Percentiles rank a stretch among this genome's conserved stretches.
Conservation (phyloP, 2,329 filamentous ascomycete species). For the Monosporascus ibericus region DNA sequence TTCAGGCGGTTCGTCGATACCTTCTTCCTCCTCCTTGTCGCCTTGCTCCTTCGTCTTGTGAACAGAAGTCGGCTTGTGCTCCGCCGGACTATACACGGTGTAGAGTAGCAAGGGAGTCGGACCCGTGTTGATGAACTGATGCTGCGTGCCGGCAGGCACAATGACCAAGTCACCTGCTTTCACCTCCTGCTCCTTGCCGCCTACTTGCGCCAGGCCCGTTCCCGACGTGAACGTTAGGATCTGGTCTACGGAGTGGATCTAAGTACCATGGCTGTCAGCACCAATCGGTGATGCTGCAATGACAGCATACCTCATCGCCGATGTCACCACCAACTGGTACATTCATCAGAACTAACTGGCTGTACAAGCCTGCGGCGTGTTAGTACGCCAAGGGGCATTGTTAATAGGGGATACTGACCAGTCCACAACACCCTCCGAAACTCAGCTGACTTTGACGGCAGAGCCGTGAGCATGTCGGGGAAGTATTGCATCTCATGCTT, state of each 20-base stretch:
- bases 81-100: conserved; percentile 57
- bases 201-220: conserved; percentile 50
- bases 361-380: conserved; percentile 42
- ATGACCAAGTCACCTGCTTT: conserved; percentile 31
- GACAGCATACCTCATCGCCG: conserved; percentile 51
- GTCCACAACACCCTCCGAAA: conserved; percentile 59
- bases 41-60: conserved; percentile 59
- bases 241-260: conserved; percentile 56
- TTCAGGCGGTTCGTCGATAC: conserved; percentile 52
- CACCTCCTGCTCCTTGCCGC: conserved; percentile 48
- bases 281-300: background rate
- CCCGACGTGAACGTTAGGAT: conserved; percentile 59
- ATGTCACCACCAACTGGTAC: conserved; percentile 59
- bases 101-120: conserved; percentile 53
- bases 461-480: conserved; percentile 44
- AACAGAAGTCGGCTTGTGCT: conserved; percentile 53
- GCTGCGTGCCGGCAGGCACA: conserved; percentile 59
- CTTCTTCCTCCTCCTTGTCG: conserved; percentile 55
- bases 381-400: background rate
- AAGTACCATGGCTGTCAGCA: conserved; percentile 12
- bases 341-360: conserved; percentile 59
- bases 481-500: conserved; percentile 56
- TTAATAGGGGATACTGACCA: conserved; percentile 1
- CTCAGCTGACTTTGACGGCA: conserved; percentile 48
- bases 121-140: conserved; percentile 59